Base-by-base conservation (phyloP, 257 asterid species). In the Linaria vulgaris region DNA sequence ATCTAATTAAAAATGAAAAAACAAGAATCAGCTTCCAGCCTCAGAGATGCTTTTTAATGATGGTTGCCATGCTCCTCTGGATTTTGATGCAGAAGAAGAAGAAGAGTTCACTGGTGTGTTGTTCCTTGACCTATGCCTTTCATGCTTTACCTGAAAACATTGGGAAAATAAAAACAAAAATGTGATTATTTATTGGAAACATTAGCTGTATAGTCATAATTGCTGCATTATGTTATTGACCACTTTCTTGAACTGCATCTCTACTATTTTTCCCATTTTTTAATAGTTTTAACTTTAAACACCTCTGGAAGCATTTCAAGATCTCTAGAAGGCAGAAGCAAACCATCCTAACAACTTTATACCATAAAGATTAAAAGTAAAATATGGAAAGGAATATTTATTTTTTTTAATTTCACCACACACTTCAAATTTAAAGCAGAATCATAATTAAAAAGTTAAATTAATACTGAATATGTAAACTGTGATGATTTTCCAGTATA, bases 1-100 rank as follows among this genome's bases (percentile, higher is more conserved):
- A 69, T 66, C 75, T 48, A 34, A 30, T 38, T 51, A 43, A 23
- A 14, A 41, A 12, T 24, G 9, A 9, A 5, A 16, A 4, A 54
- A 24, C 1, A 3, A 17, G 1, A 64, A 61, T 80, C 81, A 84
- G 72, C 82, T 81, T 70, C 78, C 87, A 64, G 87, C 87, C 68
- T 91, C 97, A 44, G 91, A 85, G 64, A 91, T 91, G 83, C 96
- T 87, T 39, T 82, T 84, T 62, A 91, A 74, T 66, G 95, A 75
- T 31, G 96, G 96, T 53, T 88, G 97, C 97, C 97, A 91, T 31
- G 64, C 79, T 74, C 41, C 41, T 34, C 77, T 85, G 38, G 85
- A 72, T 72, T 75, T 90, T 12, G 81, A 63, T 22, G 74, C 70
- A 9, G 65, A 67, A 34, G 82, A 78, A 30, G 74, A 69, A 9